A percentile compares a stretch with the other conserved stretches of the same genome.
Conservation (phyloP, 306 rosid genomes). For the Mucuna pruriens region DNA sequence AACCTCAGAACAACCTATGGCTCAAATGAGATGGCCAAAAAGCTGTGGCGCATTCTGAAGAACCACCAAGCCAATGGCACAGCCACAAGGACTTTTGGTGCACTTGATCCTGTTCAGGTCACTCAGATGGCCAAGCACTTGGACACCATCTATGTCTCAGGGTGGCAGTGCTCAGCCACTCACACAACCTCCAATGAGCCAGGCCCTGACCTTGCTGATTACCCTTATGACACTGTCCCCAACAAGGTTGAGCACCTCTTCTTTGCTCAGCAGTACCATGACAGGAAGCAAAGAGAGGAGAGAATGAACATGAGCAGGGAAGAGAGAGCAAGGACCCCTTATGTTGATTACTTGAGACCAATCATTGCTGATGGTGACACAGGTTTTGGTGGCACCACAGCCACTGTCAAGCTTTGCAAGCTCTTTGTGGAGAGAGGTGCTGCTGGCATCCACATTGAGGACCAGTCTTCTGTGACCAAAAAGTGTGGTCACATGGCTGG, state of each 20-base stretch:
- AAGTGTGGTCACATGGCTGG: conserved; percentile 99
- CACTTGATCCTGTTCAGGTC: conserved; percentile 95
- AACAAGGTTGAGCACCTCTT: conserved; percentile 95
- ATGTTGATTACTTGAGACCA: conserved; percentile 84
- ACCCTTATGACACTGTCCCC: conserved; percentile 97
- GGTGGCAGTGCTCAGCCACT: conserved; percentile 97
- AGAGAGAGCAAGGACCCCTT: conserved; percentile 80
- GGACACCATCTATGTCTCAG: conserved; percentile 93
- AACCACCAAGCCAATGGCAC: conserved; percentile 90
- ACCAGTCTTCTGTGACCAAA: conserved; percentile 86
- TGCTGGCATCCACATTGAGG: conserved; percentile 96
- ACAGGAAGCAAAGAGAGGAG: conserved; percentile 86
- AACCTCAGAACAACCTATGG: conserved; percentile 76
- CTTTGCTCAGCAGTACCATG: conserved; percentile 94
- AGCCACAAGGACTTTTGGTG: conserved; percentile 93
- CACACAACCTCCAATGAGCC: conserved; percentile 94
- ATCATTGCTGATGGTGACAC: conserved; percentile 94
- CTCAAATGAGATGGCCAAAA: conserved; percentile 80
- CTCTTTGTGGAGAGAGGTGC: conserved; percentile 97
- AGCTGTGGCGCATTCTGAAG: conserved; percentile 87
- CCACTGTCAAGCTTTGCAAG: conserved; percentile 95
- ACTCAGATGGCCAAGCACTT: conserved; percentile 94
- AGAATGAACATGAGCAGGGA: conserved; percentile 84
- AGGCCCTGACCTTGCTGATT: conserved; percentile 97
- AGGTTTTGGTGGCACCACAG: conserved; percentile 88